Percentiles rank a stretch among this genome's conserved stretches.
These are phyloP conservation scores for Thalassia testudinum DNA, from an alignment of 116 monocot genomes.

Conservation along the genomic window DNA sequence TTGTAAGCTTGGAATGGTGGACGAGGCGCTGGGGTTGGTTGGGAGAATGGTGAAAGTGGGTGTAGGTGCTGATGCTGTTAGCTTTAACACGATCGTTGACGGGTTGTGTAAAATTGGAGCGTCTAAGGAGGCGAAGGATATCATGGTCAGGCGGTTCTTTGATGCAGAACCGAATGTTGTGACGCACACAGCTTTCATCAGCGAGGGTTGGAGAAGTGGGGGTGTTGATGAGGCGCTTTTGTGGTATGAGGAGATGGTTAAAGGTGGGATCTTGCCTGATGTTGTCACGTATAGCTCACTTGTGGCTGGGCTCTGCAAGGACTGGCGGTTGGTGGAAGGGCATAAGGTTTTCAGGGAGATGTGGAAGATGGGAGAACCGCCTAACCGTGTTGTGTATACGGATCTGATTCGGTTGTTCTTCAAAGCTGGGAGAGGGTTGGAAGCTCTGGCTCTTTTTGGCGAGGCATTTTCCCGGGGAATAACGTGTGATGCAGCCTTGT, in stretches of 20 bases:
- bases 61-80: slow-evolving; percentile 34
- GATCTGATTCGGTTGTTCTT: slow-evolving; percentile 39
- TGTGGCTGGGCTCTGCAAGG: slow-evolving; percentile 49
- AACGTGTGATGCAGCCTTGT: slow-evolving; percentile 45
- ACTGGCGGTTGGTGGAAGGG: slow-evolving; percentile 33
- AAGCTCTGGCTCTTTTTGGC: slow-evolving; percentile 28
- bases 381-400: slow-evolving; percentile 70
- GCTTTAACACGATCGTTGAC: slow-evolving; percentile 51
- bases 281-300: slow-evolving; percentile 70
- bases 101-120: slow-evolving; percentile 58
- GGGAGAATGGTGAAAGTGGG: slow-evolving; percentile 21
- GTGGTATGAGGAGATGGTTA: slow-evolving; percentile 75
- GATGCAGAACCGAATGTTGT: slow-evolving; percentile 45
- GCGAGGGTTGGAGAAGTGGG: slow-evolving; percentile 26
- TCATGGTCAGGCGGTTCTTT: slow-evolving; percentile 20
- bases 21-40: slow-evolving; percentile 17
- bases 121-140: slow-evolving; percentile 24
- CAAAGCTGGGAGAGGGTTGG: slow-evolving; percentile 27
- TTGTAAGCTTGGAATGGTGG: slow-evolving; percentile 39
- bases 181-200: slow-evolving; percentile 56
- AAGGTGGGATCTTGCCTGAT: slow-evolving; percentile 59
- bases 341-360: slow-evolving; percentile 76
- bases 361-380: slow-evolving; percentile 44
- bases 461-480: slow-evolving; percentile 66
- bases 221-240: slow-evolving; percentile 35